A percentile compares a stretch with the other conserved stretches of the same genome.
Evolutionary conservation across 2,329 filamentous ascomycete species (phyloP).

Genomic region (Fusarium sambucinum): DNA sequence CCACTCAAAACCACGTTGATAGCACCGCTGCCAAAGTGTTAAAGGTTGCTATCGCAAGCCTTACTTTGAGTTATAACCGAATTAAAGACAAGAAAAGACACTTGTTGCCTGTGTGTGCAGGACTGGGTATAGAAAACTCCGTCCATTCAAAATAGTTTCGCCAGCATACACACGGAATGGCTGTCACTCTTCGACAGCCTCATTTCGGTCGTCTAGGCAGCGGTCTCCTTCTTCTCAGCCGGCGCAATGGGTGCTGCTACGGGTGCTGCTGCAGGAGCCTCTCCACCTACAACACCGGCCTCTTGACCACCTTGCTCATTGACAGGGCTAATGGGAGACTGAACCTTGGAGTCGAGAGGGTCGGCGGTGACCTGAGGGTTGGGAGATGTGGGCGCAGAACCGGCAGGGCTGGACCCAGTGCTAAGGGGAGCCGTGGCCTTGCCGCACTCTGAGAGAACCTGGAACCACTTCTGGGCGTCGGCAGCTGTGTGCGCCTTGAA

Average conservation of each 20-base stretch:
- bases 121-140: constrained; percentile 32
- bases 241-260: constrained; percentile 7
- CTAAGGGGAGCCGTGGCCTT: constrained; percentile 60
- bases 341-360: constrained; percentile 37
- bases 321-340: constrained; percentile 32
- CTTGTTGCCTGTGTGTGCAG: constrained; percentile 23
- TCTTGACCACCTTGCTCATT: constrained; percentile 59
- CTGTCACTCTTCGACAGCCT: constrained; percentile 36
- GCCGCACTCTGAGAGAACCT: constrained; percentile 73
- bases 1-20: constrained; percentile 25
- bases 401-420: constrained; percentile 41
- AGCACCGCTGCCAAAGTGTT: constrained; percentile 2
- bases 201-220: constrained; percentile 29
- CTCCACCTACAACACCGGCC: constrained; percentile 57
- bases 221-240: constrained; percentile 42
- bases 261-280: constrained; percentile 40
- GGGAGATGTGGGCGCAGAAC: constrained; percentile 49
- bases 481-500: constrained; percentile 89
- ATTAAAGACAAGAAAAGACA: constrained; percentile 9
- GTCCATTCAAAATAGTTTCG: constrained; percentile 12
- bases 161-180: constrained; percentile 9
- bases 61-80: constrained; percentile 22
- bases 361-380: constrained; percentile 28
- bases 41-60: constrained; percentile 29
- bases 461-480: constrained; percentile 88